Base-by-base conservation (phyloP, 176 grass and related monocot genomes). In the Oryza meyeriana region DNA sequence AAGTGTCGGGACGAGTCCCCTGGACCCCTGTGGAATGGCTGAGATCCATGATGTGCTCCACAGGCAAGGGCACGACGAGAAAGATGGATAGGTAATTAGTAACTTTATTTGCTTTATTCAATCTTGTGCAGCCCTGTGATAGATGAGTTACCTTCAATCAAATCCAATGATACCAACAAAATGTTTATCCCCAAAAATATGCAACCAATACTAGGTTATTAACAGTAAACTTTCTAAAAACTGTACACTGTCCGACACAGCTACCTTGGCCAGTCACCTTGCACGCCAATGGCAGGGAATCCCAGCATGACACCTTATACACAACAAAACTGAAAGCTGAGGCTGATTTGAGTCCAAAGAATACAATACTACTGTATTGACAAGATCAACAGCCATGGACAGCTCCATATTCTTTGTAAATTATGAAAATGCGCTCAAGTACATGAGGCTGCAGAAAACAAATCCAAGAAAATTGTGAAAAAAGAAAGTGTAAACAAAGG, bases 401-500 rank as follows among this genome's bases (percentile, higher is more conserved):
- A 83, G 94, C 85, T 80, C 94, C 94, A 87, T 97, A 97, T 70
- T 94, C 94, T 97, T 72, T 83, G 80, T 81, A 97, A 87, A 84
- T 97, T 92, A 36, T 92, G 74, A 83, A 92, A 97, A 72, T 97
- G 94, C 83, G 70, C 79, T 97, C 92, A 76, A 90, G 91, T 77
- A 92, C 90, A 78, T 35, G 83, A 87, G 87, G 31, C 94, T 97
- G 76, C 69, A 64, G 13, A 84, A 79, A 34, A 48, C 25, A 38
- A 79, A 89, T 1, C 20, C 68, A 45, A n/a, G 36, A 39, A 13
- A 69, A 85, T 40, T 62, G 85, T 48, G 29, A 78, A 78, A 5
- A 44, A 57, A 4, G 68, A 88, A 78, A 16, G n/a, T 64, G 4
- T 73, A 10, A 4, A 64, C 47, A 1, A 31, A 63, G 6, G 14